Evolutionary conservation across 192 early-diverging fungal genomes (phyloP).

Genomic region (Globomyces pollinis-pini): DNA sequence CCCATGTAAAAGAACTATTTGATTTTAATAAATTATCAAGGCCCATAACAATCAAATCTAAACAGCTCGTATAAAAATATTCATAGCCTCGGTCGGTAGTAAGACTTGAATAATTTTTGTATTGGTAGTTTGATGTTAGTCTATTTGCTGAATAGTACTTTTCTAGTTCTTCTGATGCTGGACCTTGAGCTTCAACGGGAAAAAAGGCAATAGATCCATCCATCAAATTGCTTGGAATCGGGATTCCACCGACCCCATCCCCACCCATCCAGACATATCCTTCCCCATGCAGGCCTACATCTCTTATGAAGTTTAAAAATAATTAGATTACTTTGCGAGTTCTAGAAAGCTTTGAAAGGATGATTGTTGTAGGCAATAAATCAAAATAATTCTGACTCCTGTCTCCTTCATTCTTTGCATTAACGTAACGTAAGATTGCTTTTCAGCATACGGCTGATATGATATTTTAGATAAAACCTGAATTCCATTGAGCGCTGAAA

Average conservation of each 20-base stretch:
- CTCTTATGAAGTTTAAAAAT: neutral
- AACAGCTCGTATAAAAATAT: conserved; percentile 2
- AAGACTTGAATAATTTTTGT: neutral
- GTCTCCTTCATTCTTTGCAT: neutral
- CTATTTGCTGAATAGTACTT: conserved; percentile 1
- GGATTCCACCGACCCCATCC: neutral
- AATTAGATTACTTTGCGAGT: neutral
- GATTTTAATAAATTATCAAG: neutral
- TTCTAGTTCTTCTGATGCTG: neutral
- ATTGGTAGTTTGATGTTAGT: neutral
- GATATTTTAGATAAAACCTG: neutral
- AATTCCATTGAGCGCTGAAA: neutral
- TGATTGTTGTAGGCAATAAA: neutral
- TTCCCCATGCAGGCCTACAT: neutral
- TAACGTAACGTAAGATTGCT: neutral
- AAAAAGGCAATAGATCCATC: neutral
- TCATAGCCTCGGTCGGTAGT: neutral
- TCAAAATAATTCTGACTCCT: neutral
- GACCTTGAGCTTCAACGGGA: neutral
- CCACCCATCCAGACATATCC: conserved; percentile 8
- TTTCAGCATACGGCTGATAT: neutral
- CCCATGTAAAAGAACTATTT: too few species aligned
- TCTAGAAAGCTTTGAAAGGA: neutral
- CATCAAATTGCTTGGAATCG: neutral
- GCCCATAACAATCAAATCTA: conserved; percentile 1